A percentile compares a stretch with the other conserved stretches of the same genome.
These are phyloP conservation scores for Marsdenia floribunda DNA, from an alignment of 257 asterid genomes.

Conservation along the genomic window DNA sequence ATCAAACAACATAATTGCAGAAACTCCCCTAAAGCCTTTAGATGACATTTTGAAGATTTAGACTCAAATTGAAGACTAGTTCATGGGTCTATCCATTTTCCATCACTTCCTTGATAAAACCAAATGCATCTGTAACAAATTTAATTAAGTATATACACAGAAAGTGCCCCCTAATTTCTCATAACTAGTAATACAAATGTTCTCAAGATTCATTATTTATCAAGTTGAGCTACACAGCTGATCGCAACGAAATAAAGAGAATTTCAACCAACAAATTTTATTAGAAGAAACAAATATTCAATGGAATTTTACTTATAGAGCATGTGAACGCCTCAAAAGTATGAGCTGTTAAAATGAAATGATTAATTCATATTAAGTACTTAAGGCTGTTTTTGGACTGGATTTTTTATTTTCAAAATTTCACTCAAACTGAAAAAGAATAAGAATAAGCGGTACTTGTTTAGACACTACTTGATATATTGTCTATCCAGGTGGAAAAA, in stretches of 20 bases:
- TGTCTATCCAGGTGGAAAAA: too few relatives aligned
- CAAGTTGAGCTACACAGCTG: not conserved
- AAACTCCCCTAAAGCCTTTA: not conserved
- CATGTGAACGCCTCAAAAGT: not conserved
- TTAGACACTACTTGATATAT: too few relatives aligned
- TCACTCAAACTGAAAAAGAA: too few relatives aligned
- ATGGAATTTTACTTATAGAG: not conserved
- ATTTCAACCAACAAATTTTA: not conserved
- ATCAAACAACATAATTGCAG: not conserved
- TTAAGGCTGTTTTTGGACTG: too few relatives aligned
- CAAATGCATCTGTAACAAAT: not conserved
- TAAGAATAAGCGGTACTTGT: too few relatives aligned
- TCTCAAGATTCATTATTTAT: not conserved
- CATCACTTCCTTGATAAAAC: not conserved
- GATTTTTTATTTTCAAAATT: too few relatives aligned
- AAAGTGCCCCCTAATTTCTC: not conserved
- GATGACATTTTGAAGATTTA: not conserved
- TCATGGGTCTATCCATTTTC: not conserved
- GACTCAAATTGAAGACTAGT: not conserved
- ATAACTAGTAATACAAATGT: not conserved
- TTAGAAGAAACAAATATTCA: not conserved
- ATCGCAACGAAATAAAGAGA: not conserved
- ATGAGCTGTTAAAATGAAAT: not conserved
- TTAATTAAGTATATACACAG: not conserved
- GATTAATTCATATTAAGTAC: too few relatives aligned